Evolutionary conservation across 1,139 yeast genomes (phyloP), one percentile per base, ranked within the genome.

Genomic region (Taphrina sp.): DNA sequence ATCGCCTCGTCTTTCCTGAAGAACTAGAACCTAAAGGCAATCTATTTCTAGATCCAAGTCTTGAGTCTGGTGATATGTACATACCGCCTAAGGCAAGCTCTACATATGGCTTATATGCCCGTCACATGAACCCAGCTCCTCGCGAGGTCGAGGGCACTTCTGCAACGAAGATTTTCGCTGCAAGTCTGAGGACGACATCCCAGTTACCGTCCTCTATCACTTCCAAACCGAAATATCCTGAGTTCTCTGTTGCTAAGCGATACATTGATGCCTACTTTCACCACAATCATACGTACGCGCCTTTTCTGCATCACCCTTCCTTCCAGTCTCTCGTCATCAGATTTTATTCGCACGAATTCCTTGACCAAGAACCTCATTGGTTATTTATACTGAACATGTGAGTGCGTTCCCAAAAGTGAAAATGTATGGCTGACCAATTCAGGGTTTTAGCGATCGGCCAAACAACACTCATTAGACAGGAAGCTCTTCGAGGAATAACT

Each of bases 11-110:
- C 3, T 38, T 49, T 20, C 54, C 54, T 3, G 54, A 49, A 34
- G 54, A 42, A 17, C 36, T 49, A 23, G 54, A 49, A 26, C 54
- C 54, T 7, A 49, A 49, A 17, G 54, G 54, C 7, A 49, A 49
- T 16, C 19, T 49, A 8, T 49, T 49, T 22, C 19, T 49, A 8
- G 54, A 49, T 17, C 54, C 54, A 10, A 31, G 39, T 10, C 28
- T 49, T 10, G 54, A 49, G 24, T 29, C 39, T 17, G 46, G 44
- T n/a, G 54, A 49, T 12, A 29, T 28, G 14, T 49, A 38, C 17
- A 33, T 49, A 5, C 54, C 54, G 10, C 46, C 54, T 17, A 19
- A 33, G 10, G 54, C 54, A 10, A 23, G 36, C 12, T 34, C 16
- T 28, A 29, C 46, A 26, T 49, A 49, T 23, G 54, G 54, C 14